A percentile compares a stretch with the other conserved stretches of the same genome.
Evolutionary conservation across 2,329 filamentous ascomycete species (phyloP).

Genomic region (Paraphoma chrysanthemicola): DNA sequence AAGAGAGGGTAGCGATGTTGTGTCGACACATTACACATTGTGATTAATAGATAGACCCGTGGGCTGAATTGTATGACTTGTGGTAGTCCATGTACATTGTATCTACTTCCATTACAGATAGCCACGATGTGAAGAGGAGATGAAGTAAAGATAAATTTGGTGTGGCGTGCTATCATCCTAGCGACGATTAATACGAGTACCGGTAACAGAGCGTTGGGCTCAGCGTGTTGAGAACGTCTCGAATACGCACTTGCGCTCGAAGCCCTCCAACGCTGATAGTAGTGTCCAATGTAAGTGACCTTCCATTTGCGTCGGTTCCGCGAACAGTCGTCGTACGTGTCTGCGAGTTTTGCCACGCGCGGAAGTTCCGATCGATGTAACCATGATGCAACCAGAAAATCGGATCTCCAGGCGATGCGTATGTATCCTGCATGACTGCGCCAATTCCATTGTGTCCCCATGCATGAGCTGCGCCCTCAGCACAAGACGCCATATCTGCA

Average conservation of each 20-base stretch:
- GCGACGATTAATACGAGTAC: conserved; percentile 38
- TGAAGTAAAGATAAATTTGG: background rate
- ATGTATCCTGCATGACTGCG: conserved; percentile 42
- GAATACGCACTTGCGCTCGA: conserved; percentile 30
- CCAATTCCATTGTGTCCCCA: conserved; percentile 47
- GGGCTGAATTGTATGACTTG: too few relatives aligned
- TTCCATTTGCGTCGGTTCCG: conserved; percentile 46
- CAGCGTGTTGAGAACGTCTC: conserved; percentile 40
- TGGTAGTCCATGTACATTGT: too few relatives aligned
- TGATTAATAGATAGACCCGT: too few relatives aligned
- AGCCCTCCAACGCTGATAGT: conserved; percentile 32
- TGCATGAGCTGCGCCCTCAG: conserved; percentile 39
- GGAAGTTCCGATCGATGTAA: conserved; percentile 58
- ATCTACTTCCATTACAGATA: too few relatives aligned
- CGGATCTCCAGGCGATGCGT: conserved; percentile 42
- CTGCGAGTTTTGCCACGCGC: conserved; percentile 56
- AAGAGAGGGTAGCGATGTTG: background rate
- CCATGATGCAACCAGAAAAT: conserved; percentile 59
- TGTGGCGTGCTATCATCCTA: background rate
- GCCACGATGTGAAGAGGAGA: too few relatives aligned
- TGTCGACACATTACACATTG: background rate
- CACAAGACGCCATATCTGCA: conserved; percentile 38
- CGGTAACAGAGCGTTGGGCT: conserved; percentile 37
- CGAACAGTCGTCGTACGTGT: conserved; percentile 40
- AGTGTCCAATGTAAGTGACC: conserved; percentile 32